Evolutionary conservation across 192 early-diverging fungal species (phyloP).

Genomic region (Diversispora epigaea): DNA sequence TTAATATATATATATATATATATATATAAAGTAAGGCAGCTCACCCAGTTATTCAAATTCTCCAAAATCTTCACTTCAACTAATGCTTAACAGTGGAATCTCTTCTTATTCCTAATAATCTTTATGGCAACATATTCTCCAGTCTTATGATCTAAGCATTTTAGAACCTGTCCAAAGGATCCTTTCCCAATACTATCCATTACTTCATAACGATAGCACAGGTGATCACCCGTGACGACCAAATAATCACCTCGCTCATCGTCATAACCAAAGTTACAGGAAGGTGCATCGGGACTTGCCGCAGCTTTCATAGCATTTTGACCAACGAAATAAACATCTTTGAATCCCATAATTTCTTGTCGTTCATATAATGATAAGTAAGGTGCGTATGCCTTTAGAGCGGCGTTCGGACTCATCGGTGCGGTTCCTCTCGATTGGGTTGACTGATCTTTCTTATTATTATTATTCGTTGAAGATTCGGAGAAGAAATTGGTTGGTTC

Average conservation of each 20-base stretch:
- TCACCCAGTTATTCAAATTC: constrained; percentile 75
- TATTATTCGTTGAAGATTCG: not conserved
- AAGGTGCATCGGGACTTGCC: constrained; percentile 57
- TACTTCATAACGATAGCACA: constrained; percentile 92
- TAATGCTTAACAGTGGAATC: constrained; percentile 92
- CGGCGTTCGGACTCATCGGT: constrained; percentile 60
- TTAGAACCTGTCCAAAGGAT: constrained; percentile 92
- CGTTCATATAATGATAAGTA: constrained; percentile 85
- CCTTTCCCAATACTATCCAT: constrained; percentile 85
- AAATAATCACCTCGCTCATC: constrained; percentile 95
- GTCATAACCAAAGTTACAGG: constrained; percentile 70
- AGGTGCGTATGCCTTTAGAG: constrained; percentile 64
- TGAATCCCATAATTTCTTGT: constrained; percentile 78
- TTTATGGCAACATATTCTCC: constrained; percentile 86
- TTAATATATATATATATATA: not conserved
- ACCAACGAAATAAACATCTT: constrained; percentile 88
- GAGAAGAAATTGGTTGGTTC: not conserved
- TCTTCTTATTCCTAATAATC: constrained; percentile 93
- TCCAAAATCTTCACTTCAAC: constrained; percentile 95
- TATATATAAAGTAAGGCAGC: not conserved
- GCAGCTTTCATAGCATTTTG: constrained; percentile 62
- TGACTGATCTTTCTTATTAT: constrained; percentile 12
- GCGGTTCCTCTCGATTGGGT: constrained; percentile 20
- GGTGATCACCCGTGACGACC: constrained; percentile 84
- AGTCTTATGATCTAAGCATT: constrained; percentile 91